These are phyloP conservation scores for Pseudonitzschia pungens DNA, from an alignment of 108 stramenopile genomes.

Conservation along the genomic window DNA sequence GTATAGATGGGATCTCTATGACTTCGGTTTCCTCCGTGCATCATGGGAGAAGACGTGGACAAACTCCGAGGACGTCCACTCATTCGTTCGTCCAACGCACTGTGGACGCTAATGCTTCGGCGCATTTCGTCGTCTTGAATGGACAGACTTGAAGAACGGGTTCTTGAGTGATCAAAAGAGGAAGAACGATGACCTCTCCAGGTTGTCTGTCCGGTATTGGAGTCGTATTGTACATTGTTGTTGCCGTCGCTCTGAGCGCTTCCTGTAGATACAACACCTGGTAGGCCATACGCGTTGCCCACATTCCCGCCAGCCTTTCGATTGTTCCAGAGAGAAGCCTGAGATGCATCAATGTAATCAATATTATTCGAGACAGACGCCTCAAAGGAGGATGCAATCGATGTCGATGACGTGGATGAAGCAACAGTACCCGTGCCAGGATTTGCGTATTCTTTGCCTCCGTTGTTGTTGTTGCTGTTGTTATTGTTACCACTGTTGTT, in stretches of 20 bases:
- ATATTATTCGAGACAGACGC: slow-evolving; percentile 39
- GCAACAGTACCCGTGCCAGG: slow-evolving; percentile 18
- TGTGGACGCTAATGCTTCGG: slow-evolving; percentile 23
- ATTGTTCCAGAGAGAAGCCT: slow-evolving; percentile 31
- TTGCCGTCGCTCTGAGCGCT: slow-evolving; percentile 30
- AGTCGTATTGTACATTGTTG: slow-evolving; percentile 22
- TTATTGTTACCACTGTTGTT: no score
- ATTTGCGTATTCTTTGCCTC: slow-evolving; percentile 12
- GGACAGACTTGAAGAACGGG: slow-evolving; percentile 15
- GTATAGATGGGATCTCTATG: background rate
- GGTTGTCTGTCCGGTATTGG: slow-evolving; percentile 10
- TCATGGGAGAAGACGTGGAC: slow-evolving; percentile 11
- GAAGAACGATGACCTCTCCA: slow-evolving; percentile 29
- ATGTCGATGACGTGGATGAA: slow-evolving; percentile 47
- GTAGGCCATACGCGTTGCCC: slow-evolving; percentile 26
- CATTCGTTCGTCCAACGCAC: slow-evolving; percentile 7
- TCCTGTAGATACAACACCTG: slow-evolving; percentile 42
- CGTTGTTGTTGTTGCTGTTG: no score
- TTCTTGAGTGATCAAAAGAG: slow-evolving; percentile 35
- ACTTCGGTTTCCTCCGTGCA: background rate
- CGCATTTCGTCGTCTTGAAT: slow-evolving; percentile 22
- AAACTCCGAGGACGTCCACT: slow-evolving; percentile 7
- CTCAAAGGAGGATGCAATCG: slow-evolving; percentile 60
- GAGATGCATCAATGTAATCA: slow-evolving; percentile 28
- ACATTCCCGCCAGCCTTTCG: slow-evolving; percentile 23